Evolutionary conservation across 1,139 yeast species (phyloP).

Genomic region (Yamadazyma blattariae): DNA sequence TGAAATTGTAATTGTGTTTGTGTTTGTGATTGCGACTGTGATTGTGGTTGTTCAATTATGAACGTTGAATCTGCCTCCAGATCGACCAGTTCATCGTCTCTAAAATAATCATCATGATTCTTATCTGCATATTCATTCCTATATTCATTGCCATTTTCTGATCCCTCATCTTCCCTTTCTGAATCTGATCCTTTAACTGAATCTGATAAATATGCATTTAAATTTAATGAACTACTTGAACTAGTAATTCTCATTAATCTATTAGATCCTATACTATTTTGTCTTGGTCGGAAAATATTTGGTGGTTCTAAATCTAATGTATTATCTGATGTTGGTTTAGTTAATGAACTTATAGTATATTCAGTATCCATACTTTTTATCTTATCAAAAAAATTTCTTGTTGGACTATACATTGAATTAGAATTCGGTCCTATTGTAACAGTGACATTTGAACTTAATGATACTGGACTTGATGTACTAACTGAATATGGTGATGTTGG

Average conservation of each 20-base stretch:
- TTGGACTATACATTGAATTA: conserved; percentile 15
- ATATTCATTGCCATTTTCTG: not conserved
- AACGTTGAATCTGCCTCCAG: conserved; percentile 16
- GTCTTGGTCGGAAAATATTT: conserved; percentile 24
- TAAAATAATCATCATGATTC: not conserved
- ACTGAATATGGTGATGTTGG: conserved; percentile 10
- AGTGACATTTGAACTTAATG: conserved; percentile 8
- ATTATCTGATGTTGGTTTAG: conserved; percentile 11
- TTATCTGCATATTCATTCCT: no score
- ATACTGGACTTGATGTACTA: conserved; percentile 12
- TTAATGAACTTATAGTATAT: conserved; percentile 33
- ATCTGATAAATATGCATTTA: conserved; percentile 45
- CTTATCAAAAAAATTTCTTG: conserved; percentile 15
- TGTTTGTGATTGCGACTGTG: no score
- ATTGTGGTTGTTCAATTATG: conserved; percentile 4
- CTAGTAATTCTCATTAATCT: conserved; percentile 37
- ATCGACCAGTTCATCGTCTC: conserved; percentile 3
- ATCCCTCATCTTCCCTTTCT: not conserved
- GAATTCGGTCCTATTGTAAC: conserved; percentile 16
- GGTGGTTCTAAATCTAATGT: conserved; percentile 38
- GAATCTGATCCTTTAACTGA: conserved; percentile 5
- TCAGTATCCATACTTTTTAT: conserved; percentile 14
- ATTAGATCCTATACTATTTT: conserved; percentile 17
- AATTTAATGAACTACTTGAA: conserved; percentile 41
- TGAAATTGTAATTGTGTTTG: no score